A percentile compares a stretch with the other conserved stretches of the same genome.
Conservation (phyloP, 768 basidiomycete genomes). For the Leccinum imitatum region DNA sequence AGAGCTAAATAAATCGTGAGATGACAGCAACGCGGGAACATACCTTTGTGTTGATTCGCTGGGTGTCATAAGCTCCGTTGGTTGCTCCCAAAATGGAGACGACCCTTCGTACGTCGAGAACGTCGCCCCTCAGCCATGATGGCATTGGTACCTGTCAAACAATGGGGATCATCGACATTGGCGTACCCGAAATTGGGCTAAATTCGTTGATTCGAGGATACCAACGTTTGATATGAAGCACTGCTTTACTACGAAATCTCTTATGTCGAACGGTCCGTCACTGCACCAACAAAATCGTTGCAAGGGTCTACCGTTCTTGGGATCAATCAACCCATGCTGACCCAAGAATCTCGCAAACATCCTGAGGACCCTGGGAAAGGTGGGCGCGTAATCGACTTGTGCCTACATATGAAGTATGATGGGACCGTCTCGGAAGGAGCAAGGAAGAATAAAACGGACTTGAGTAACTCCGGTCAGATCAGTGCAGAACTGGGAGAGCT, state of each 20-base stretch:
- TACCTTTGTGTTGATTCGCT: slow-evolving; percentile 19
- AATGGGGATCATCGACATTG: slow-evolving; percentile 8
- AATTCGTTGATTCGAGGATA: slow-evolving; percentile 16
- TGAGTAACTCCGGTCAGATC: slow-evolving; percentile 90
- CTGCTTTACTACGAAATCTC: slow-evolving; percentile 87
- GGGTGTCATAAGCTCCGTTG: slow-evolving; percentile 9
- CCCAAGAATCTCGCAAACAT: slow-evolving; percentile 66
- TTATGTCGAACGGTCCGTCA: slow-evolving; percentile 80
- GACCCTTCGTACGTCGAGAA: slow-evolving; percentile 69
- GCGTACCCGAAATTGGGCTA: slow-evolving; percentile 7
- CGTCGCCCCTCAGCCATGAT: slow-evolving; percentile 67
- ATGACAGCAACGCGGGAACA: not conserved
- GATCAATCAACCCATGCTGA: slow-evolving; percentile 67
- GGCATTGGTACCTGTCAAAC: slow-evolving; percentile 60
- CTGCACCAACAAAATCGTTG: slow-evolving; percentile 78
- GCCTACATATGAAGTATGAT: slow-evolving; percentile 44
- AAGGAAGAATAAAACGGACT: slow-evolving; percentile 46
- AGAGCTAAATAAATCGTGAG: slow-evolving; percentile 1
- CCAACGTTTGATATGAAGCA: slow-evolving; percentile 81
- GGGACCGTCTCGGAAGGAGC: not conserved
- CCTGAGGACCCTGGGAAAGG: slow-evolving; percentile 67
- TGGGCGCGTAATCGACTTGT: slow-evolving; percentile 77
- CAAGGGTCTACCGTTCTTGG: slow-evolving; percentile 51
- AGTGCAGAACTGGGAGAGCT: slow-evolving; percentile 80
- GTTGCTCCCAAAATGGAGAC: slow-evolving; percentile 47